phyloP scores from a whole-genome alignment of 1,139 yeast genomes.

The Debaryomyces coudertii region DNA sequence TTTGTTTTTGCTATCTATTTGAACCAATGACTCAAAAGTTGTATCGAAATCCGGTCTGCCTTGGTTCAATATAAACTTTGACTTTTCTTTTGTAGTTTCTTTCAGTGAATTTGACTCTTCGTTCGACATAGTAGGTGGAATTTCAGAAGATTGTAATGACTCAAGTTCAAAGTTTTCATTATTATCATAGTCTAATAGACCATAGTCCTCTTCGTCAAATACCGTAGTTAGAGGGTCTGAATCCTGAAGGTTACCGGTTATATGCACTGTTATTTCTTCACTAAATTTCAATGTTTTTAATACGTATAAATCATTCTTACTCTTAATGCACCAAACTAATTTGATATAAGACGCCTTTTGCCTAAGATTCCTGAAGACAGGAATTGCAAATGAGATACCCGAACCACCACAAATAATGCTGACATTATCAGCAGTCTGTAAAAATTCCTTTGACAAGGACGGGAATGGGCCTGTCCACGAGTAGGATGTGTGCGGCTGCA shows the following conservation, averaged over 20 bases:
- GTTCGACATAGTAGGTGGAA: background rate
- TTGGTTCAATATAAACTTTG: conserved; percentile 9
- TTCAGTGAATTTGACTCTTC: background rate
- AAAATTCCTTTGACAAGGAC: conserved; percentile 29
- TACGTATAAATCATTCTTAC: conserved; percentile 44
- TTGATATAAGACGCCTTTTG: conserved; percentile 18
- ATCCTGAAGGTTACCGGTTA: conserved; percentile 22
- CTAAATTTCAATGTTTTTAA: conserved; percentile 38
- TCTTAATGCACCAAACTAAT: conserved; percentile 58
- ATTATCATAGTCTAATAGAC: conserved; percentile 21
- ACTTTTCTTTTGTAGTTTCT: background rate
- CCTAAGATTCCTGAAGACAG: conserved; percentile 48
- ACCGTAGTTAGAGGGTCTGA: background rate
- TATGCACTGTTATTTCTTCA: conserved; percentile 22
- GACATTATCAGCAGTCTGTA: conserved; percentile 52
- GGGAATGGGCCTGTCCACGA: conserved; percentile 34
- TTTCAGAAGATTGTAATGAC: conserved; percentile 10
- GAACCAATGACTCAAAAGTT: conserved; percentile 29
- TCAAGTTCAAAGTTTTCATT: conserved; percentile 25
- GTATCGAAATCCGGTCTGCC: conserved; percentile 48
- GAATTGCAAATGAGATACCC: conserved; percentile 78
- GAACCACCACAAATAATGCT: conserved; percentile 81
- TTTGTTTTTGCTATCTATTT: conserved; percentile 33
- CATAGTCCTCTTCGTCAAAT: conserved; percentile 20
- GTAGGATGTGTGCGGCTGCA: conserved; percentile 21